Percentiles rank a stretch among this genome's conserved stretches.
Evolutionary conservation across 345 rosid species (phyloP).

Genomic region (Erysimum cheiranthoides): DNA sequence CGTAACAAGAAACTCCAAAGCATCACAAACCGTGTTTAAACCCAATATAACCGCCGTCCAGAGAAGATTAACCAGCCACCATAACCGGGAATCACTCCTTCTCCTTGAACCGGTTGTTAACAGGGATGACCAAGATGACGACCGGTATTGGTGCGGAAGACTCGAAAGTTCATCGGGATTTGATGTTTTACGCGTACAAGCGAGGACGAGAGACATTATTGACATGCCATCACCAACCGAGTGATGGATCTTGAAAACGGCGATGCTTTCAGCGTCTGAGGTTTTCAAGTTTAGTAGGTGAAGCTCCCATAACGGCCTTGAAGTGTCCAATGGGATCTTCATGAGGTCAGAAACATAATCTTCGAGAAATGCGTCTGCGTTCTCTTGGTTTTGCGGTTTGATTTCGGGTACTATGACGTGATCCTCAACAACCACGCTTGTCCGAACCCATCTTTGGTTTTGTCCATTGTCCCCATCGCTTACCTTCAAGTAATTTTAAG

Average conservation of each 20-base stretch:
- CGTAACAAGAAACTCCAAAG: slow-evolving; percentile 45
- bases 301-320: slow-evolving; percentile 74
- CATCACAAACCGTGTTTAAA: slow-evolving; percentile 58
- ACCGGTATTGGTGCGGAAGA: slow-evolving; percentile 49
- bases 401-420: slow-evolving; percentile 55
- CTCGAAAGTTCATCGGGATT: slow-evolving; percentile 62
- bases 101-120: neutral
- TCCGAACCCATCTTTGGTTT: slow-evolving; percentile 59
- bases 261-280: slow-evolving; percentile 60
- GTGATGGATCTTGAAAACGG: slow-evolving; percentile 55
- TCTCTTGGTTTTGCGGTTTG: slow-evolving; percentile 45
- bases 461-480: slow-evolving; percentile 46
- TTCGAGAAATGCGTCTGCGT: slow-evolving; percentile 56
- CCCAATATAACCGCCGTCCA: slow-evolving; percentile 48
- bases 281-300: slow-evolving; percentile 67
- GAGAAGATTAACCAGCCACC: slow-evolving; percentile 45
- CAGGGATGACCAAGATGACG: neutral
- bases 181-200: slow-evolving; percentile 54
- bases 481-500: neutral
- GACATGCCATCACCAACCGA: slow-evolving; percentile 59
- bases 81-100: slow-evolving; percentile 32
- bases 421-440: slow-evolving; percentile 54
- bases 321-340: slow-evolving; percentile 52
- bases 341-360: slow-evolving; percentile 63
- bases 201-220: slow-evolving; percentile 60